These are phyloP conservation scores for Rauvolfia tetraphylla DNA, from an alignment of 257 asterid species.

Conservation along the genomic window DNA sequence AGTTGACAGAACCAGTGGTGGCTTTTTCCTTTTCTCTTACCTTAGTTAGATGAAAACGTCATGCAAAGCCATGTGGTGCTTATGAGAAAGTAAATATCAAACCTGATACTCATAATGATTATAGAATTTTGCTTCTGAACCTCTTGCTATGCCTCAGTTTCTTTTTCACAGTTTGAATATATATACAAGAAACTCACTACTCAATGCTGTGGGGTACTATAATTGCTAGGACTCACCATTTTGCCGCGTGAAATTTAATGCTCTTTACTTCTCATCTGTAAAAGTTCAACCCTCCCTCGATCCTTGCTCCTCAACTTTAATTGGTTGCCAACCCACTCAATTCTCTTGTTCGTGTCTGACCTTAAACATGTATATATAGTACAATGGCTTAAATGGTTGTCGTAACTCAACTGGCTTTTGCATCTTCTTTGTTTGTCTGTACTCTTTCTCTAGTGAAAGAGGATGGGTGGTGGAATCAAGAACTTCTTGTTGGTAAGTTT, in stretches of 20 bases:
- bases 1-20: too few relatives aligned
- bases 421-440: background rate
- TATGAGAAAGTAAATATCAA: too few relatives aligned
- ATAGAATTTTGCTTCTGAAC: background rate
- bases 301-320: background rate
- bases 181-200: background rate
- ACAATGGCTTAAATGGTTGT: background rate
- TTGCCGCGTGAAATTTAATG: conserved; percentile 28
- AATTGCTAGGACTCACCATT: conserved; percentile 5
- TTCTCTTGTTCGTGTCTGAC: background rate
- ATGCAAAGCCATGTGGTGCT: too few relatives aligned
- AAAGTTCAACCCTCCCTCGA: background rate
- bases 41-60: background rate
- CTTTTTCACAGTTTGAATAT: background rate
- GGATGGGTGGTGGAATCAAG: conserved; percentile 11
- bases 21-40: too few relatives aligned
- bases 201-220: background rate
- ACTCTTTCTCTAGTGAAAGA: background rate
- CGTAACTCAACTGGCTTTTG: background rate
- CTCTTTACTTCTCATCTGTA: conserved; percentile 7
- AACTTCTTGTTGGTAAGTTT: background rate
- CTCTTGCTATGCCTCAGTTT: background rate
- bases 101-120: too few relatives aligned
- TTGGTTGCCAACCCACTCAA: background rate
- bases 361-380: background rate